Base-by-base conservation (phyloP, 495 filamentous ascomycete species). In the Penicillium arizonense region DNA sequence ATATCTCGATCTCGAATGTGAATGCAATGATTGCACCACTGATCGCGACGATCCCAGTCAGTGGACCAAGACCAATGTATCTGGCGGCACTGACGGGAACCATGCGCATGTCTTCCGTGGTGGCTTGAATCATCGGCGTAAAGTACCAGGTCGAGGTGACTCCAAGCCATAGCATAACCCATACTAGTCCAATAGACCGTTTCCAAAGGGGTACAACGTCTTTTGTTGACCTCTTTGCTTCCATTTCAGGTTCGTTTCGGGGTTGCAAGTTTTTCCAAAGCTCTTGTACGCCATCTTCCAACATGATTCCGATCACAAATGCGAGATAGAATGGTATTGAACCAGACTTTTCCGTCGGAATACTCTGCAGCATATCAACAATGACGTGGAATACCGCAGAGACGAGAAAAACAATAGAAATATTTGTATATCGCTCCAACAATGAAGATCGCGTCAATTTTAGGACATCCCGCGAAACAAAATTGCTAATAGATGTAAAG, bases 61-160 rank as follows among this genome's bases (percentile, higher is more conserved):
- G 34, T 3, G 34, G n/a, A 5, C 30, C 5, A 4, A 56, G 34
- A 4, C 53, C 53, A 14, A 56, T 21, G 18, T 26, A 13, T 9
- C 26, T 42, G 1, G 33, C 11, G 8, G 46, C 30, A 26, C 47
- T 56, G 28, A 51, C 45, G 21, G 56, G 56, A n/a, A 58, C 46
- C 56, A 58, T 53, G n/a, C 16, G 21, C n/a, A 50, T 3, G 24
- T 54, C 50, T 24, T 41, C 20, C 0, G 24, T 39, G 16, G 51
- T 58, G 11, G 47, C 43, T 18, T 54, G 46, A 23, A 58, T 54
- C 56, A 58, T 54, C 5, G 56, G 56, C 5, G 51, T 58, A 5
- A 54, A 58, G 20, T 58, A 58, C 56, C 56, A 58, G 1, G 50
- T 58, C 14, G 50, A 58, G 14, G 46, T 54, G 11, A 58, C 20